Percentiles rank a stretch among this genome's conserved stretches.
phyloP scores from a whole-genome alignment of 2,329 filamentous ascomycete species.

The Endoconidiophora laricicola region DNA sequence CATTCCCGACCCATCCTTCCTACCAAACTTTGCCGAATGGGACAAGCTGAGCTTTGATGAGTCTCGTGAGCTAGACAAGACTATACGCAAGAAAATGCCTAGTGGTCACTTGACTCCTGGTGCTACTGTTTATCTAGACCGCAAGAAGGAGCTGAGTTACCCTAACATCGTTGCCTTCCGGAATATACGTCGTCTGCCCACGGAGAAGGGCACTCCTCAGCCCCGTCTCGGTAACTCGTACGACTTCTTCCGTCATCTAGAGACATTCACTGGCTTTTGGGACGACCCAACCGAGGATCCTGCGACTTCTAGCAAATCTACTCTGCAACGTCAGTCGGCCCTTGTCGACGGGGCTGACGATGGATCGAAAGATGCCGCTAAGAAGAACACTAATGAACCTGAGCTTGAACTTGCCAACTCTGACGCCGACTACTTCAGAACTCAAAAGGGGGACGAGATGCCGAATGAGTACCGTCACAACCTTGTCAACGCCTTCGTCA shows the following conservation, averaged over 20 bases:
- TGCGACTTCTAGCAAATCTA: conserved; percentile 15
- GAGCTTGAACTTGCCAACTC: conserved; percentile 1
- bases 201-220: conserved; percentile 34
- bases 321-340: neutral
- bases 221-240: conserved; percentile 45
- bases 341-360: conserved; percentile 1
- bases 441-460: conserved; percentile 35
- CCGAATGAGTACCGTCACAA: conserved; percentile 40
- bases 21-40: conserved; percentile 39
- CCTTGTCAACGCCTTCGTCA: conserved; percentile 42
- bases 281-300: conserved; percentile 36
- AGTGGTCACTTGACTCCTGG: conserved; percentile 40
- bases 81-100: conserved; percentile 31
- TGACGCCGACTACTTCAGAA: conserved; percentile 24
- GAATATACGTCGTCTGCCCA: conserved; percentile 40
- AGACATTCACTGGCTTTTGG: conserved; percentile 42
- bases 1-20: conserved; percentile 34
- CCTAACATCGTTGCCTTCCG: conserved; percentile 43
- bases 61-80: conserved; percentile 30
- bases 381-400: neutral
- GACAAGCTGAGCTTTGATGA: conserved; percentile 32
- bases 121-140: conserved; percentile 40
- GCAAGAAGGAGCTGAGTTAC: conserved; percentile 38
- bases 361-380: conserved; percentile 1
- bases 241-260: conserved; percentile 48